Conservation (phyloP, 208 protist genomes). For the Leishmania mexicana region DNA sequence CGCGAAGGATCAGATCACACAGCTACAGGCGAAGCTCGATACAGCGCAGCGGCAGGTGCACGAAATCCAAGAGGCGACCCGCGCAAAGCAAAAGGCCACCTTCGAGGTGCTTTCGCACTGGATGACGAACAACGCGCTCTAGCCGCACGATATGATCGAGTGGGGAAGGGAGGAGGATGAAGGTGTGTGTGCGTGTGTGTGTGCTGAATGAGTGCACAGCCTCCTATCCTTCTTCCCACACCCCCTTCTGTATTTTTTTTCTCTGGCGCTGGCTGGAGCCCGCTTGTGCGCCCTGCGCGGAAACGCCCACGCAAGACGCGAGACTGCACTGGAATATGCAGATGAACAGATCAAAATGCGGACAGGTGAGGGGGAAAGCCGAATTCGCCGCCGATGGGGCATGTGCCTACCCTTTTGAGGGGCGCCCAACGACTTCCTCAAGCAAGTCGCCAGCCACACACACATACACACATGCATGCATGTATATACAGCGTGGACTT, state of each 20-base stretch:
- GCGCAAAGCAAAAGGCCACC: constrained; percentile 51
- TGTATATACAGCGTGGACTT: background rate
- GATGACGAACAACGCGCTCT: constrained; percentile 33
- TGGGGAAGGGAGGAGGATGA: background rate
- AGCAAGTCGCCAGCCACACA: background rate
- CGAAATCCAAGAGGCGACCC: constrained; percentile 39
- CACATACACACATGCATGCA: background rate
- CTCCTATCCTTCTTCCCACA: background rate
- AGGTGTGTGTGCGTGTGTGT: background rate
- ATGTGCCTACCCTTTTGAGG: background rate
- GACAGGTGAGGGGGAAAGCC: background rate
- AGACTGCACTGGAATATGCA: background rate
- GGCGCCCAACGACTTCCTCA: background rate
- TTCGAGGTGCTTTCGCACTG: constrained; percentile 58
- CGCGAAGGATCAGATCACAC: constrained; percentile 15
- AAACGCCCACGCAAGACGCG: background rate
- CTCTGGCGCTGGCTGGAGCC: too few relatives aligned
- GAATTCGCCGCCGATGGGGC: background rate
- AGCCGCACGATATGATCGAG: background rate
- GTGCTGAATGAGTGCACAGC: background rate
- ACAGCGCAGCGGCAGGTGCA: constrained; percentile 31
- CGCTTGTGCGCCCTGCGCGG: too few relatives aligned
- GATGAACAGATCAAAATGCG: background rate
- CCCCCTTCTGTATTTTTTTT: background rate
- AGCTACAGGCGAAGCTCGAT: constrained; percentile 31